Evolutionary conservation across 768 basidiomycete genomes (phyloP), one percentile per base, ranked within the genome.

Genomic region (Russula foetens): DNA sequence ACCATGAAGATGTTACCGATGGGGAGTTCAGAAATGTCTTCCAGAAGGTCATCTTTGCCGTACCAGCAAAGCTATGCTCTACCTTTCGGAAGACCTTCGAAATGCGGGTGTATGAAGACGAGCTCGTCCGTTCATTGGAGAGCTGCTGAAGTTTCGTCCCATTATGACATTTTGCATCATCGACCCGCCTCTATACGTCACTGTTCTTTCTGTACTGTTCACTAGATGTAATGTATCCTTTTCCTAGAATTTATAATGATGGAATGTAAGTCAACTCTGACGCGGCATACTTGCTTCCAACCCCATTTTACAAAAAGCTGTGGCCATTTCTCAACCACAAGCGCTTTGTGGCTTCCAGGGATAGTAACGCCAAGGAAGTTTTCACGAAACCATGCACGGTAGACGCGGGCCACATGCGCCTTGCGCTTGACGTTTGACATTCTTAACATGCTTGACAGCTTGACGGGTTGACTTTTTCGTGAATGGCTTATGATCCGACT

Each of bases 51-150:
- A 51, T 63, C 17, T 65, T 65, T 33, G 53, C 61, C 12, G 28
- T 65, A 3, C 61, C 61, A n/a, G n/a, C 48, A 8, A 62, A 63
- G 49, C 19, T 58, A 17, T 15, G 31, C 29, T 28, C 57, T n/a
- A 19, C 21, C 35, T 65, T 65, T 29, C 44, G 46, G 19, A 48
- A 63, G 49, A 31, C 57, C 0, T 65, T 59, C 17, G 61, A 63
- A 33, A 63, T 65, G 64, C 52, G 64, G 19, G 39, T 59, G 23
- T 65, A 43, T 39, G 64, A 65, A 14, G 64, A 63, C 23, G 35
- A 63, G 39, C 57, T 65, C 24, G 23, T 44, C 50, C 33, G 14
- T 45, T 61, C 41, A 23, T 56, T 63, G 49, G 50, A 49, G 19
- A 38, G 55, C 26, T 52, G 46, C 31, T 59, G 43, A 58, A 8